Base-by-base conservation (phyloP, 2,329 filamentous ascomycete species). In the Colletotrichum sp. region DNA sequence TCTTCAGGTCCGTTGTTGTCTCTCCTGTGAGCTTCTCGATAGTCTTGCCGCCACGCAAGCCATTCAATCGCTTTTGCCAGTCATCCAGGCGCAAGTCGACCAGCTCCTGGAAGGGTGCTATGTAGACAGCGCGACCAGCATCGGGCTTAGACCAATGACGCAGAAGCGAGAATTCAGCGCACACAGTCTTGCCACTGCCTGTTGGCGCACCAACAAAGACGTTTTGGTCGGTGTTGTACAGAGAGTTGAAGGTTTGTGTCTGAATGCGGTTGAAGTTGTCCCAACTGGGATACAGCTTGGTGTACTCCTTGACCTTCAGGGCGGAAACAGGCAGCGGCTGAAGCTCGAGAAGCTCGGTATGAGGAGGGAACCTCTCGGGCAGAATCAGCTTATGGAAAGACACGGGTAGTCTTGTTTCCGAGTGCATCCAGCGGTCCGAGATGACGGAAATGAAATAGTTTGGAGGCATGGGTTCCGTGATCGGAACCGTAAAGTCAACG, bases 351-450 rank as follows among this genome's bases (percentile, higher is more conserved):
- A 99, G 89, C 77, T 95, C 96, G 0, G 97, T 99, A 82, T 98
- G 96, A 55, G 97, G 93, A 34, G 96, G 96, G 84, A 99, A 99
- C 82, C 97, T 97, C 84, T 98, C 96, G 0, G 97, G 97, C 7
- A 99, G 90, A 59, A 98, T 94, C 32, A 99, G 89, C 84, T 98
- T 98, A 83, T 98, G 95, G 87, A 99, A 99, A 1, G 96, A 96
- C 3, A 99, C 94, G 0, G 96, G 94, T 70, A 99, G 88, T 82
- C 96, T 96, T 2, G 96, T 98, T 86, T 99, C 96, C 1, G 96
- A 95, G 83, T 98, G 95, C 95, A 99, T 98, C 97, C 97, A 99
- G 79, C 97, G 91, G 84, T 99, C 97, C 5, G 96, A 99, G 24
- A 98, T 87, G 52, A 99, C 92, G 0, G 96, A 97, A 81, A 99